These are phyloP conservation scores for Myxozyma vanderwaltii DNA, from an alignment of 805 yeast species.

Conservation along the genomic window DNA sequence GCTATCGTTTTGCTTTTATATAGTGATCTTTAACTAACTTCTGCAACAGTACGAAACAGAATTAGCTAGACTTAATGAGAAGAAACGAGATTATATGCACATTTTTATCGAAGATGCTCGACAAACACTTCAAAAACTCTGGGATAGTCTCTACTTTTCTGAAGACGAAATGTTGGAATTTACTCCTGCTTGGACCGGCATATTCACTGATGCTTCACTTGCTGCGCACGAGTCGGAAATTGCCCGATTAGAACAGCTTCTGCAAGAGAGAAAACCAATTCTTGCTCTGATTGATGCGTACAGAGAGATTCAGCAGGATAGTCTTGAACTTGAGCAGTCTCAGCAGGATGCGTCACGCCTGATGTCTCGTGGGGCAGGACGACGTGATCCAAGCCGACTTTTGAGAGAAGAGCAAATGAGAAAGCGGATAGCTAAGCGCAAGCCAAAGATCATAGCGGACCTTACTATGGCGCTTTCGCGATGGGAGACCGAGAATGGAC, in stretches of 20 bases:
- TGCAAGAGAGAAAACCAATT: conserved; percentile 55
- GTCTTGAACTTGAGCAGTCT: conserved; percentile 63
- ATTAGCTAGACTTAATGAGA: conserved; percentile 56
- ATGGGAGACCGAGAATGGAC: conserved; percentile 48
- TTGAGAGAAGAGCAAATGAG: conserved; percentile 78
- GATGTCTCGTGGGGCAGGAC: conserved; percentile 51
- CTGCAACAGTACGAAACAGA: conserved; percentile 51
- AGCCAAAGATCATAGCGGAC: conserved; percentile 63
- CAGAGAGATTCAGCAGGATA: conserved; percentile 60
- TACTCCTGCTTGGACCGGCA: conserved; percentile 47
- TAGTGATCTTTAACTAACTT: conserved; percentile 36
- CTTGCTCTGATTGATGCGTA: conserved; percentile 59
- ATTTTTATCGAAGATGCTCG: conserved; percentile 67
- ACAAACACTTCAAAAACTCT: conserved; percentile 57
- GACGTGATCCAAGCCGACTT: conserved; percentile 62
- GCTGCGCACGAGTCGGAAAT: conserved; percentile 67
- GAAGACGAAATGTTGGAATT: conserved; percentile 55
- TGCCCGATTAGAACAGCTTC: conserved; percentile 52
- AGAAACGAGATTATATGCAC: conserved; percentile 66
- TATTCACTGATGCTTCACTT: conserved; percentile 61
- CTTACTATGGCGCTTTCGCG: conserved; percentile 52
- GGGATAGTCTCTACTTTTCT: conserved; percentile 65
- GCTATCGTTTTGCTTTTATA: not conserved
- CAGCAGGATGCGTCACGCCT: conserved; percentile 80
- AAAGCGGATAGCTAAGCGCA: conserved; percentile 61